A percentile compares a stretch with the other conserved stretches of the same genome.
Conservation (phyloP, 2,329 filamentous ascomycete species). For the Canariomyces notabilis region DNA sequence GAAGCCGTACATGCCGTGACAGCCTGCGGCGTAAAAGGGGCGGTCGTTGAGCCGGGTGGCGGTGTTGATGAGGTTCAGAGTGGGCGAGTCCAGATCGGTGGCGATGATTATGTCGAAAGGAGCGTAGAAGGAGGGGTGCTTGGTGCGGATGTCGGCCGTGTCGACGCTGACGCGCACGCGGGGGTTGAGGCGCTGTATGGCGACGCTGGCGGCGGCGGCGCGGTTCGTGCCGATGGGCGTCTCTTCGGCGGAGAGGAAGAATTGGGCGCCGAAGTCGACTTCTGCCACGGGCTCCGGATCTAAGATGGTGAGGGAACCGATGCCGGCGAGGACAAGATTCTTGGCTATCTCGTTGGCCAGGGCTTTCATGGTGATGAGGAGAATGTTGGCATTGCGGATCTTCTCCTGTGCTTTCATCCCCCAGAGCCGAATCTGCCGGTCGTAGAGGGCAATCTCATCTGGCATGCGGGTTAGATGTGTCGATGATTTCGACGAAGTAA, state of each 20-base stretch:
- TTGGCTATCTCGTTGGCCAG: slow-evolving; percentile 94
- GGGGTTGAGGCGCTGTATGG: slow-evolving; percentile 82
- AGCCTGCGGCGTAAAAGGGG: slow-evolving; percentile 83
- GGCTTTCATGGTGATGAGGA: slow-evolving; percentile 81
- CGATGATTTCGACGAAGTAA: background rate
- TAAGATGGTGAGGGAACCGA: slow-evolving; percentile 82
- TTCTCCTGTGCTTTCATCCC: slow-evolving; percentile 91
- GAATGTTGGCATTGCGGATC: slow-evolving; percentile 82
- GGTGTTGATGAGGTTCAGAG: slow-evolving; percentile 76
- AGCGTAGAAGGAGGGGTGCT: slow-evolving; percentile 69
- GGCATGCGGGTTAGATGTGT: slow-evolving; percentile 4
- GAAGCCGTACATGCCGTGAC: slow-evolving; percentile 89
- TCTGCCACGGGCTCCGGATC: slow-evolving; percentile 73
- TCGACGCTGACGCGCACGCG: slow-evolving; percentile 74
- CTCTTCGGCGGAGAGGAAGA: slow-evolving; percentile 67
- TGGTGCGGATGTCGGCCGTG: slow-evolving; percentile 59
- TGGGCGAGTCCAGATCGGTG: slow-evolving; percentile 74
- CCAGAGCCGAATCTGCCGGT: slow-evolving; percentile 96
- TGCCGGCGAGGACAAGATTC: slow-evolving; percentile 90
- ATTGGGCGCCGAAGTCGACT: slow-evolving; percentile 74
- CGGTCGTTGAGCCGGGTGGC: slow-evolving; percentile 71
- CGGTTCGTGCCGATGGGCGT: slow-evolving; percentile 74
- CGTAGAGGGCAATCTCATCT: slow-evolving; percentile 97
- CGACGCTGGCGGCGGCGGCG: slow-evolving; percentile 71
- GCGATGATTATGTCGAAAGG: slow-evolving; percentile 83